phyloP scores from a whole-genome alignment of 177 flowering plant genomes.

The Telopea speciosissima region DNA sequence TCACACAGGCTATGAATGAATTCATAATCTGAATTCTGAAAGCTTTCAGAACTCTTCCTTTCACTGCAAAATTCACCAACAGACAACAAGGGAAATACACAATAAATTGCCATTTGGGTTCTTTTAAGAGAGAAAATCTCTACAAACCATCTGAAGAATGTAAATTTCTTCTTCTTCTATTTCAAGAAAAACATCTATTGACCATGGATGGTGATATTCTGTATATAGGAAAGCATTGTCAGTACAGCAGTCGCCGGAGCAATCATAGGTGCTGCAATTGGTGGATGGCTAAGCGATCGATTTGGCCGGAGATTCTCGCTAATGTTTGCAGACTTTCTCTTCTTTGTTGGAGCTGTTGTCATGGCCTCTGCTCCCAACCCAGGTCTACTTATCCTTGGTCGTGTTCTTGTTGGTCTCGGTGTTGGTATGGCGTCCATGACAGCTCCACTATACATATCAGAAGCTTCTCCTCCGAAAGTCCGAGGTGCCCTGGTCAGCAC shows the following conservation, averaged over 20 bases:
- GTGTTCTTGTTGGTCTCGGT: slow-evolving; percentile 38
- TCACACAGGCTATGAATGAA: too few relatives aligned
- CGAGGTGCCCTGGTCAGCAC: slow-evolving; percentile 43
- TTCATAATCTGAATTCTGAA: too few relatives aligned
- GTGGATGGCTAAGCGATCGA: slow-evolving; percentile 63
- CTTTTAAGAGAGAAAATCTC: too few relatives aligned
- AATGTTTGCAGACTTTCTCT: slow-evolving; percentile 42
- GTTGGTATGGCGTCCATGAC: slow-evolving; percentile 51
- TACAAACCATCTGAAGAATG: neutral
- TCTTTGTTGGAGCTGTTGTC: slow-evolving; percentile 34
- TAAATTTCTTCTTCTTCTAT: neutral
- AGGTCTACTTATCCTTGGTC: slow-evolving; percentile 28
- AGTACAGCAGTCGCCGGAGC: slow-evolving; percentile 84
- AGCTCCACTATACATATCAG: slow-evolving; percentile 40
- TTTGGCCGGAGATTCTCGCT: slow-evolving; percentile 45
- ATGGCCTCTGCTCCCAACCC: slow-evolving; percentile 43
- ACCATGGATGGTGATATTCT: neutral
- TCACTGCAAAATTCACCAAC: too few relatives aligned
- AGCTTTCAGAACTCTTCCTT: too few relatives aligned
- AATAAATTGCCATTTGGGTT: too few relatives aligned
- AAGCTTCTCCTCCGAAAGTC: slow-evolving; percentile 39
- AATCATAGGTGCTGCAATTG: slow-evolving; percentile 66
- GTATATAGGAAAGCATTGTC: slow-evolving; percentile 55
- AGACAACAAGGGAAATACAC: too few relatives aligned
- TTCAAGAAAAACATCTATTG: neutral